Conservation (phyloP, 2,329 filamentous ascomycete genomes). For the Xylaria sp. region DNA sequence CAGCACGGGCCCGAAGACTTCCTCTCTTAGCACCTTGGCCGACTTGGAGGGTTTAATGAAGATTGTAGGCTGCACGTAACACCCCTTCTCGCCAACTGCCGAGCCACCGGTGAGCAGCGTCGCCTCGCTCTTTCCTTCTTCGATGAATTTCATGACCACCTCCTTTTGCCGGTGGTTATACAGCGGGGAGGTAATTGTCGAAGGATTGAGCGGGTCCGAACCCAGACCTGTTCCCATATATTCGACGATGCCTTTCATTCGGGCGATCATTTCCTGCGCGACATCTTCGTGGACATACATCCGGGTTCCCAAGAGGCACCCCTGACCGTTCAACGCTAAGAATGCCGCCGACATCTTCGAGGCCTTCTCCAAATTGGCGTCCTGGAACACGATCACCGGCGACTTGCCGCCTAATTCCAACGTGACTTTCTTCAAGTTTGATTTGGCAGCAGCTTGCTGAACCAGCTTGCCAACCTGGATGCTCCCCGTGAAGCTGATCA, state of each 20-base stretch:
- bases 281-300: slow-evolving; percentile 66
- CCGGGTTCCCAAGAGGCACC: slow-evolving; percentile 63
- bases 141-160: slow-evolving; percentile 58
- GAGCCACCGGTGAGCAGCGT: slow-evolving; percentile 41
- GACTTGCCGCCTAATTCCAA: slow-evolving; percentile 77
- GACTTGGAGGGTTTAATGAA: slow-evolving; percentile 58
- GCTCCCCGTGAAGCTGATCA: slow-evolving; percentile 81
- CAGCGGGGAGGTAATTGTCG: slow-evolving; percentile 58
- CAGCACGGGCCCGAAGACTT: slow-evolving; percentile 73
- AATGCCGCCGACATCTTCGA: slow-evolving; percentile 59
- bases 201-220: slow-evolving; percentile 49
- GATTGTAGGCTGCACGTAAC: slow-evolving; percentile 58
- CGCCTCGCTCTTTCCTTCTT: slow-evolving; percentile 56
- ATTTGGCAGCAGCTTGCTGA: slow-evolving; percentile 75
- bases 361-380: slow-evolving; percentile 72
- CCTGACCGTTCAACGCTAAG: slow-evolving; percentile 40
- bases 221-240: slow-evolving; percentile 52
- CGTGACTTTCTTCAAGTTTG: slow-evolving; percentile 72
- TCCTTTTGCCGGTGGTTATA: slow-evolving; percentile 63
- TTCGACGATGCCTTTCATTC: slow-evolving; percentile 62
- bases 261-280: slow-evolving; percentile 66
- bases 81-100: slow-evolving; percentile 42
- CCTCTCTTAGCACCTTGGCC: slow-evolving; percentile 65
- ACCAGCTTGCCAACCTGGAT: slow-evolving; percentile 77
- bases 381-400: slow-evolving; percentile 72